Evolutionary conservation across 345 rosid genomes (phyloP), one percentile per base, ranked within the genome.

Genomic region (Theobroma cacao): DNA sequence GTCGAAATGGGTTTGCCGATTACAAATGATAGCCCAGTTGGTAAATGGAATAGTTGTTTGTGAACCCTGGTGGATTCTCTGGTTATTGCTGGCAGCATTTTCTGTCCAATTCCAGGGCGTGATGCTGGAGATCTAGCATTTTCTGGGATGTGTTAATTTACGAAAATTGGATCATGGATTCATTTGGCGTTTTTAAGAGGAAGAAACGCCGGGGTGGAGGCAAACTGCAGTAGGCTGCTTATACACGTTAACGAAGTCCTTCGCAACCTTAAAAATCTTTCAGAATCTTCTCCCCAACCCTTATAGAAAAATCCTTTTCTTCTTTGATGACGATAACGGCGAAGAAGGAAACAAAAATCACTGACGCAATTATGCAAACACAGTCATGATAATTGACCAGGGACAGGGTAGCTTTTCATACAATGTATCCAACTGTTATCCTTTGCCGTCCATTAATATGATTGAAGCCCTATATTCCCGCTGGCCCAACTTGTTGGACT

Each of bases 1-100:
- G 78, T 47, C 58, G 81, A 78, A 50, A 43, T 4, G 56, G 14
- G 75, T 50, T 18, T 59, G 64, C 30, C 66, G 18, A 65, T 40
- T 5, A 66, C 0, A 47, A 38, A 45, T 30, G 41, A 17, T 20
- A n/a, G n/a, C 38, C 40, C 75, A 2, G 66, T 55, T 17, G 8
- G 65, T 14, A 40, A 10, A 56, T 10, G 40, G 8, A n/a, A 67
- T 31, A 22, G 43, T 34, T 6, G 78, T 56, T 58, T 68, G 20
- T 18, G 58, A 48, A 52, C 15, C 0, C 15, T 53, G 65, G 55
- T 38, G 24, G 58, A 24, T 59, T 41, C 69, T 58, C 36, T 64
- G 59, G 56, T 31, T 61, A 20, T 33, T 17, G 71, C 12, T 14
- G 55, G 34, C 50, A 43, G 14, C 80, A 72, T 63, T 62, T 34